phyloP scores from a whole-genome alignment of 495 filamentous ascomycete genomes.

The Neurospora sublineolata region DNA sequence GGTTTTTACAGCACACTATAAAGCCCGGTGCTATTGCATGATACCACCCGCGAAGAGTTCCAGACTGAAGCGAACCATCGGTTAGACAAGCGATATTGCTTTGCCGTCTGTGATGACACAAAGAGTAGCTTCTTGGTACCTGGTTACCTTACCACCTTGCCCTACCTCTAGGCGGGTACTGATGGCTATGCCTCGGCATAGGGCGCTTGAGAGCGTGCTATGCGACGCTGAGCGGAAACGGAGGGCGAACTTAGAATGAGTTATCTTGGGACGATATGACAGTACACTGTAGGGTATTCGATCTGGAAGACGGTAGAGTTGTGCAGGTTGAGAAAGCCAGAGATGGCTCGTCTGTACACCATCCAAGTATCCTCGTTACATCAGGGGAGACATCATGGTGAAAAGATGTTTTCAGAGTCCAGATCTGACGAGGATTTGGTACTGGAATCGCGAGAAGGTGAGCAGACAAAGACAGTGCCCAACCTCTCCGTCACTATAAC shows the following conservation, averaged over 20 bases:
- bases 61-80: neutral
- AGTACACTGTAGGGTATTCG: neutral
- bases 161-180: neutral
- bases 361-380: neutral
- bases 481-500: neutral
- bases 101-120: neutral
- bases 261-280: neutral
- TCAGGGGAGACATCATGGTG: neutral
- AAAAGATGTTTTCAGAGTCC: neutral
- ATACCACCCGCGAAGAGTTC: neutral
- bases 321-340: neutral
- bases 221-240: neutral
- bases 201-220: neutral
- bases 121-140: neutral
- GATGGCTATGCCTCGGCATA: neutral
- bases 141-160: neutral
- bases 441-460: neutral
- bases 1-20: neutral
- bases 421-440: neutral
- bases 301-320: neutral
- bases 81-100: neutral
- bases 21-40: neutral
- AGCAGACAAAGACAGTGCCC: neutral
- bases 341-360: neutral
- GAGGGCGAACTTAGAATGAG: neutral